Evolutionary conservation across 768 basidiomycete species (phyloP).

Genomic region (Tylopilus sp.): DNA sequence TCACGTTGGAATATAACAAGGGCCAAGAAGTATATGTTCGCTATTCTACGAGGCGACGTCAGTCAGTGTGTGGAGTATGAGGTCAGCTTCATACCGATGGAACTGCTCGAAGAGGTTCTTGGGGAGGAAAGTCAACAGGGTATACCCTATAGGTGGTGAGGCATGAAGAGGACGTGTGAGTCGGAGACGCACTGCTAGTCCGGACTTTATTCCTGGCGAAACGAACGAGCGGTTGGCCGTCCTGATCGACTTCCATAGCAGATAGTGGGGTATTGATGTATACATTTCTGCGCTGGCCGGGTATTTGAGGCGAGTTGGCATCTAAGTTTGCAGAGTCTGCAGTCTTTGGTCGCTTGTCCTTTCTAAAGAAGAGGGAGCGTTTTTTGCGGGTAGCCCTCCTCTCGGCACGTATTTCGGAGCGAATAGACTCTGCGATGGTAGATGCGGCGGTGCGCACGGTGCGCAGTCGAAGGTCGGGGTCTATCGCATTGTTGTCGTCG

Average conservation of each 20-base stretch:
- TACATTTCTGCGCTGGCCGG: slow-evolving; percentile 64
- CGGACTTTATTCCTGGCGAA: slow-evolving; percentile 92
- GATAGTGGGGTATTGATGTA: slow-evolving; percentile 76
- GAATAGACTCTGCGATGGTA: slow-evolving; percentile 83
- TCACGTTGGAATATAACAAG: slow-evolving; percentile 78
- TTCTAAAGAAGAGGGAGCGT: slow-evolving; percentile 56
- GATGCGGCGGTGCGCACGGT: slow-evolving; percentile 93
- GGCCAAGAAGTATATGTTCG: slow-evolving; percentile 88
- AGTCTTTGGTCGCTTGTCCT: slow-evolving; percentile 42
- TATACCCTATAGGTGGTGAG: slow-evolving; percentile 64
- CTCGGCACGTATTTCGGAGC: slow-evolving; percentile 68
- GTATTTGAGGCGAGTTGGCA: slow-evolving; percentile 32
- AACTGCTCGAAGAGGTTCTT: slow-evolving; percentile 97
- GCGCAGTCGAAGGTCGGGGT: slow-evolving; percentile 82
- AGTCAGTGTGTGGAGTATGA: neutral
- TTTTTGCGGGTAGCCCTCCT: slow-evolving; percentile 46
- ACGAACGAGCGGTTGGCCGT: slow-evolving; percentile 75
- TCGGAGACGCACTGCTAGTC: slow-evolving; percentile 72
- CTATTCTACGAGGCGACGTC: slow-evolving; percentile 48
- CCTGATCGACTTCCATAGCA: slow-evolving; percentile 56
- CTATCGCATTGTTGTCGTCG: slow-evolving; percentile 70
- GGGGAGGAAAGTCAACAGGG: slow-evolving; percentile 83
- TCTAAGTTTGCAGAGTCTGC: slow-evolving; percentile 32
- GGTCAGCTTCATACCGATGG: slow-evolving; percentile 52
- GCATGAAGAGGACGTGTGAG: neutral